Percentiles rank a stretch among this genome's conserved stretches.
These are phyloP conservation scores for Amaranthus hypochondriacus DNA, from an alignment of 148 eudicot genomes.

Conservation along the genomic window DNA sequence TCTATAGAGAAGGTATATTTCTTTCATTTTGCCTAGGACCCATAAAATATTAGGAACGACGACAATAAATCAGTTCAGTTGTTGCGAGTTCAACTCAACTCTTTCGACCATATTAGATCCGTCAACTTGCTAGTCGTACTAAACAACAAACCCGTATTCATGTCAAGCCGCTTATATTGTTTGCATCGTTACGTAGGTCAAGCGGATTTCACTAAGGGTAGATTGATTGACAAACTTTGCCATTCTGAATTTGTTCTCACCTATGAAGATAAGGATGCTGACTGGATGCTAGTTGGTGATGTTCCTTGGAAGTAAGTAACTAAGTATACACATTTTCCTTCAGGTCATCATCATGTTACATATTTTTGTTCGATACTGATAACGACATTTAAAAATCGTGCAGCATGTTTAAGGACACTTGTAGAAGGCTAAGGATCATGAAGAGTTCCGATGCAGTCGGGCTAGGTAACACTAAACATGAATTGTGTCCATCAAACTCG, in stretches of 20 bases:
- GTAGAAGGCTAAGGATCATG: slow-evolving; percentile 38
- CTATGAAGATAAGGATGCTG: slow-evolving; percentile 68
- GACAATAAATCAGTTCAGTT: no score
- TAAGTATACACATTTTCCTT: background rate
- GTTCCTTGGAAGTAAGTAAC: slow-evolving; percentile 74
- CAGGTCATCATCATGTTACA: background rate
- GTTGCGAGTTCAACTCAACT: no score
- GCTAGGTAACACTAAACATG: slow-evolving; percentile 17
- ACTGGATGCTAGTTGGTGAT: slow-evolving; percentile 80
- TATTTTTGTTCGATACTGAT: background rate
- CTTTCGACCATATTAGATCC: no score
- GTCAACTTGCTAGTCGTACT: no score
- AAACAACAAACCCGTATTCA: no score
- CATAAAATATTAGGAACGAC: no score
- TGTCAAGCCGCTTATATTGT: no score
- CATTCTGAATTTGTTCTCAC: slow-evolving; percentile 61
- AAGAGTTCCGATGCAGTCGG: slow-evolving; percentile 38
- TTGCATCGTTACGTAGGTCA: slow-evolving; percentile 35
- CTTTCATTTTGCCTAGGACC: no score
- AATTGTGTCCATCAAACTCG: background rate
- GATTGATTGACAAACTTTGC: slow-evolving; percentile 41
- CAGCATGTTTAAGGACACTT: slow-evolving; percentile 34
- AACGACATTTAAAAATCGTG: background rate
- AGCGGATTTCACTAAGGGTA: slow-evolving; percentile 35
- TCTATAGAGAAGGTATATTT: no score